phyloP scores from a whole-genome alignment of 768 basidiomycete genomes.

The Psilocybe cyanescens region DNA sequence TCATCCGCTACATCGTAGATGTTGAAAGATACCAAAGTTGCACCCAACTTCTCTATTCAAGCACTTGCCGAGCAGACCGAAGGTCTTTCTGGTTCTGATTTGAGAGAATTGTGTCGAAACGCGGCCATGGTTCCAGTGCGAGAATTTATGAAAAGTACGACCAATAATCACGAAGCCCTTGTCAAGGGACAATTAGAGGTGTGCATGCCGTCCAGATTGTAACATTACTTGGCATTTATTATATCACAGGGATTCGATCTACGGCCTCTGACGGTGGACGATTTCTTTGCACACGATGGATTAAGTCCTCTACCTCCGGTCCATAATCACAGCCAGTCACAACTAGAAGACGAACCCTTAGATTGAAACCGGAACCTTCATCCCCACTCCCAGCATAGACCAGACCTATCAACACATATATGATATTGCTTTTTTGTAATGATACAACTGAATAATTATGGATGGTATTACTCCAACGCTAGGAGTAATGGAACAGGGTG shows the following conservation, averaged over 20 bases:
- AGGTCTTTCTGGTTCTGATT: conserved; percentile 87
- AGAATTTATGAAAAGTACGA: conserved; percentile 69
- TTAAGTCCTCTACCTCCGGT: conserved; percentile 38
- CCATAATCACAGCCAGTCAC: conserved; percentile 25
- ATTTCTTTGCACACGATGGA: conserved; percentile 61
- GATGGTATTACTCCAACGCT: neutral
- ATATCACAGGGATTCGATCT: conserved; percentile 71
- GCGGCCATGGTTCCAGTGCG: conserved; percentile 94
- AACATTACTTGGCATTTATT: neutral
- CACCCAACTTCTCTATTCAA: conserved; percentile 61
- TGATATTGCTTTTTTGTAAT: neutral
- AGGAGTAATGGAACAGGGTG: neutral
- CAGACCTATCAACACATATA: neutral
- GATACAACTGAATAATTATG: neutral
- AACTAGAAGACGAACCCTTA: conserved; percentile 27
- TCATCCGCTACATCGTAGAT: conserved; percentile 55
- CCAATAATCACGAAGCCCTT: conserved; percentile 42
- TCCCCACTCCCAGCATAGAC: conserved; percentile 4
- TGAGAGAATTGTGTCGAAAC: conserved; percentile 90
- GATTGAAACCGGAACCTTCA: conserved; percentile 12
- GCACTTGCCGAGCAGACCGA: conserved; percentile 69
- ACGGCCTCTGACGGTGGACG: conserved; percentile 69
- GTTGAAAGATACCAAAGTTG: conserved; percentile 77
- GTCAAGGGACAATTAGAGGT: conserved; percentile 57
- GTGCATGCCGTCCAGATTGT: conserved; percentile 6